A percentile compares a stretch with the other conserved stretches of the same genome.
Conservation (phyloP, 345 rosid species). For the Heritiera fomes region DNA sequence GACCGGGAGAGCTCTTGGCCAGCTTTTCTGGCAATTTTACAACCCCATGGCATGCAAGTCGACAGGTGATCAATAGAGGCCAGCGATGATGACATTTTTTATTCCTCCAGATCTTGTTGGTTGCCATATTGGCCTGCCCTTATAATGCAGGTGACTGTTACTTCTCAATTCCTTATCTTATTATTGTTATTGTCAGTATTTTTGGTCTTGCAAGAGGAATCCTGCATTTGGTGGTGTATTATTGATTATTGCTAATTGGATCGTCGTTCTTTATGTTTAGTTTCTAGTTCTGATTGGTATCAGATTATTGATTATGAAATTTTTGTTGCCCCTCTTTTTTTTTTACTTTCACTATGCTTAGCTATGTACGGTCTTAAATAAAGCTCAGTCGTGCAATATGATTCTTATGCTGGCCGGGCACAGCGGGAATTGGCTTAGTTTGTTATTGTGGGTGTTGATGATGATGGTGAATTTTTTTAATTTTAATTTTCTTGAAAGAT, state of each 20-base stretch:
- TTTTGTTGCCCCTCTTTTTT: neutral
- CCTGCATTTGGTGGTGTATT: neutral
- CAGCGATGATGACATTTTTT: neutral
- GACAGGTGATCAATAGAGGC: neutral
- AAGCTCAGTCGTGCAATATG: neutral
- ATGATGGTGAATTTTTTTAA: neutral
- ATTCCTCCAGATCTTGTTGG: neutral
- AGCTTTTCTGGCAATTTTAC: constrained; percentile 19
- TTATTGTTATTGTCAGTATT: neutral
- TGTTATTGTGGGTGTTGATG: neutral
- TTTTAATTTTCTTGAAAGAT: neutral
- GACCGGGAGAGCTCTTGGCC: constrained; percentile 17
- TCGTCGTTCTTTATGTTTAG: neutral
- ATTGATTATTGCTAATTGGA: neutral
- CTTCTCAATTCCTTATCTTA: neutral
- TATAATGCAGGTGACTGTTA: neutral
- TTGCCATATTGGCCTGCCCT: neutral
- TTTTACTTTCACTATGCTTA: neutral
- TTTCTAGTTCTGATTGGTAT: neutral
- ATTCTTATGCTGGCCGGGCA: neutral
- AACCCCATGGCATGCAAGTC: neutral
- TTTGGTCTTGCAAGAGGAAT: neutral
- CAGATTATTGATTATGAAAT: neutral
- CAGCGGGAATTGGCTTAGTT: neutral
- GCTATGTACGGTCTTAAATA: neutral